phyloP scores from a whole-genome alignment of 2,329 filamentous ascomycete genomes.

The Acrocalymma vagum region DNA sequence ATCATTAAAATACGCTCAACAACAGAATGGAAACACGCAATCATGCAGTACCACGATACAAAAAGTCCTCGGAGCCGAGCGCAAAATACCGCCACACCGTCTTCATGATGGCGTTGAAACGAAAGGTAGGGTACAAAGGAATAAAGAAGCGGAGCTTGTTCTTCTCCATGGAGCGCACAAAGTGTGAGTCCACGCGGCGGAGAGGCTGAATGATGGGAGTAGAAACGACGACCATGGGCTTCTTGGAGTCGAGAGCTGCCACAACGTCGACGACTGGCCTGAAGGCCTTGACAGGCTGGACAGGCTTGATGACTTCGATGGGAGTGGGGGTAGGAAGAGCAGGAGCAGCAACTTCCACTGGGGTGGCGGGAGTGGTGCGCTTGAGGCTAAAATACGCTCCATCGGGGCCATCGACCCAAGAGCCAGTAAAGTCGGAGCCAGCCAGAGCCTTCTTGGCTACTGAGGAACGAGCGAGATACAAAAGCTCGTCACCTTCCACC shows the following conservation, averaged over 20 bases:
- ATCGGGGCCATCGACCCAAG: constrained; percentile 34
- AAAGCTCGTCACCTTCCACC: constrained; percentile 36
- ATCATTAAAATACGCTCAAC: too few species aligned
- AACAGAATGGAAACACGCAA: too few species aligned
- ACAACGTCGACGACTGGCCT: too few species aligned
- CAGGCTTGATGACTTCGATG: constrained; percentile 28
- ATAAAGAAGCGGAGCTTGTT: constrained; percentile 23
- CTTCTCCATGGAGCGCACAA: constrained; percentile 24
- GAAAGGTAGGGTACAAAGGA: constrained; percentile 19
- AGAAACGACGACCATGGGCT: constrained; percentile 32
- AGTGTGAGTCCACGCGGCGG: constrained; percentile 26
- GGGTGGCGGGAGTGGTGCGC: constrained; percentile 15
- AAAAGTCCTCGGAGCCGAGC: background rate
- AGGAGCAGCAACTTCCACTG: constrained; percentile 1
- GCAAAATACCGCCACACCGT: constrained; percentile 1
- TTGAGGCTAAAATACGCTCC: constrained; percentile 36
- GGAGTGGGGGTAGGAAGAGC: constrained; percentile 19
- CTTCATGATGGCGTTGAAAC: constrained; percentile 7
- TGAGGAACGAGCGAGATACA: constrained; percentile 36
- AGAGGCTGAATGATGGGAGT: constrained; percentile 20
- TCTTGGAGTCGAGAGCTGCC: constrained; percentile 15
- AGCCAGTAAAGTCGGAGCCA: constrained; percentile 27
- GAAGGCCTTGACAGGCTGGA: background rate
- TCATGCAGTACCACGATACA: too few species aligned
- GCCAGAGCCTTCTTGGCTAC: constrained; percentile 33